A percentile compares a stretch with the other conserved stretches of the same genome.
Conservation (phyloP, 345 rosid genomes). For the Salix caprea region DNA sequence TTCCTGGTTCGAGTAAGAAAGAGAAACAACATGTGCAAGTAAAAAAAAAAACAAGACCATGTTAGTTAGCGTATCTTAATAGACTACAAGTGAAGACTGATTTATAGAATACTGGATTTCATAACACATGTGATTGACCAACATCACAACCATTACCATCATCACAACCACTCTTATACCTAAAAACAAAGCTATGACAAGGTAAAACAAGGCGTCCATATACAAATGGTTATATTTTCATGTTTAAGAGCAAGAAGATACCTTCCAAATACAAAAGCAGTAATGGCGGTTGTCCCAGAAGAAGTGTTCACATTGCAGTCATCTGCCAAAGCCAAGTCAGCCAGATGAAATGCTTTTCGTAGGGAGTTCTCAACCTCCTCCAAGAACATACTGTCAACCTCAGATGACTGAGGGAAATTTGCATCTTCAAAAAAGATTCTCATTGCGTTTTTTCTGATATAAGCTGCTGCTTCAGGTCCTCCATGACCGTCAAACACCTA, state of each 20-base stretch:
- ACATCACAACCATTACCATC: neutral
- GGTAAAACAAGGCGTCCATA: neutral
- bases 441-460: slow-evolving; percentile 39
- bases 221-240: neutral
- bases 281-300: slow-evolving; percentile 84
- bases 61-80: neutral
- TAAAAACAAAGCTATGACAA: neutral
- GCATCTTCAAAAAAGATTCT: slow-evolving; percentile 56
- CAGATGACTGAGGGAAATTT: slow-evolving; percentile 50
- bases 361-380: slow-evolving; percentile 53
- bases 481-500: slow-evolving; percentile 94
- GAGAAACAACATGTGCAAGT: neutral
- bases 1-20: neutral
- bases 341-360: slow-evolving; percentile 56
- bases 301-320: slow-evolving; percentile 55
- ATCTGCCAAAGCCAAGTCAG: slow-evolving; percentile 66
- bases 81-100: neutral
- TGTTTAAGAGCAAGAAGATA: slow-evolving; percentile 14
- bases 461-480: slow-evolving; percentile 81
- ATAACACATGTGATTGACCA: neutral
- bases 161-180: neutral
- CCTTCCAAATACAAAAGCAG: slow-evolving; percentile 74
- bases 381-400: slow-evolving; percentile 41
- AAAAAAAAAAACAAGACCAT: neutral
- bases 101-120: neutral